phyloP scores from a whole-genome alignment of 2,329 filamentous ascomycete species.

The Colletotrichum sp. region DNA sequence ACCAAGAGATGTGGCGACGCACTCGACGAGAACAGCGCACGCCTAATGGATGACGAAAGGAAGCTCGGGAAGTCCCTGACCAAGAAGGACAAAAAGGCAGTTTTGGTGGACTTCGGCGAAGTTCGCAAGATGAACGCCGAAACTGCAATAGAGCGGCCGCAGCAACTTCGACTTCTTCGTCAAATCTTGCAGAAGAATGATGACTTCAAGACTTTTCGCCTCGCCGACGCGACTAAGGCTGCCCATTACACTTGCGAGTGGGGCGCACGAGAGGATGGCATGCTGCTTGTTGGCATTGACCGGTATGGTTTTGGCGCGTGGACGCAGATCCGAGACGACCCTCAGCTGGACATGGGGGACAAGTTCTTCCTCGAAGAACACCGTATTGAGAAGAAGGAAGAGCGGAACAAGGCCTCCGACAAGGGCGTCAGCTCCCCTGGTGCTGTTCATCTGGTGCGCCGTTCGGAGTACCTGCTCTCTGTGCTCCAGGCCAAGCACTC shows the following conservation, averaged over 20 bases:
- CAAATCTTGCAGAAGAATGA: constrained; percentile 70
- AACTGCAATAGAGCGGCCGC: constrained; percentile 89
- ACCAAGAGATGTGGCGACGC: constrained; percentile 62
- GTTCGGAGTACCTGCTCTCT: constrained; percentile 94
- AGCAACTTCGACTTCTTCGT: constrained; percentile 84
- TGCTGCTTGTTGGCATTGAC: constrained; percentile 93
- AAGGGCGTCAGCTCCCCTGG: constrained; percentile 91
- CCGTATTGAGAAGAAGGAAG: constrained; percentile 96
- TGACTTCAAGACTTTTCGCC: constrained; percentile 81
- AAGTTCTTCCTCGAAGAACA: constrained; percentile 98
- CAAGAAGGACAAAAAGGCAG: constrained; percentile 97
- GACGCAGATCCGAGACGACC: constrained; percentile 91
- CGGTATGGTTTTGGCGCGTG: constrained; percentile 95
- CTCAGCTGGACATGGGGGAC: constrained; percentile 82
- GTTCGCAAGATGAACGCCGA: constrained; percentile 96
- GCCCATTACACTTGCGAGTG: constrained; percentile 91
- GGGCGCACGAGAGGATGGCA: constrained; percentile 93
- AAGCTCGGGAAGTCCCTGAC: constrained; percentile 81
- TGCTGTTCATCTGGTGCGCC: constrained; percentile 94
- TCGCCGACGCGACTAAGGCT: constrained; percentile 90
- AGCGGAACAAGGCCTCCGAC: constrained; percentile 79
- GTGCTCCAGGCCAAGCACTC: constrained; percentile 88
- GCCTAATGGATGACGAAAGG: constrained; percentile 82
- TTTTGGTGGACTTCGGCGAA: constrained; percentile 91
- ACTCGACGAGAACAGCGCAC: constrained; percentile 71